Conservation (phyloP, 2,329 filamentous ascomycete species). For the Aspergillus tubingensis region DNA sequence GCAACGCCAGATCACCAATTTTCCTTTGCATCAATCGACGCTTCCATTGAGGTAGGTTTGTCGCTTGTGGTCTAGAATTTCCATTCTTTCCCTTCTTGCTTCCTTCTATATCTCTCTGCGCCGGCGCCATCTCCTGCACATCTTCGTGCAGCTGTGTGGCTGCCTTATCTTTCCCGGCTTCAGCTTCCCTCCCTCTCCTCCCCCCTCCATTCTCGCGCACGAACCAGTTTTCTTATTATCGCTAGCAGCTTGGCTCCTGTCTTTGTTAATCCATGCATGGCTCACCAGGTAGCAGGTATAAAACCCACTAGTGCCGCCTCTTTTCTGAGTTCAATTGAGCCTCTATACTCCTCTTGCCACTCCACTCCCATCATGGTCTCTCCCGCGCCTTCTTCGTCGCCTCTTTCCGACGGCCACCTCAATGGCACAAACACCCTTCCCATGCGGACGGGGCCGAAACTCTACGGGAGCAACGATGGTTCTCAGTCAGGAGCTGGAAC, state of each 20-base stretch:
- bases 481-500: constrained; percentile 41
- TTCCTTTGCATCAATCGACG: background rate
- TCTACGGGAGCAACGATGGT: constrained; percentile 36
- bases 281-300: constrained; percentile 4
- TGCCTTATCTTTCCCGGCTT: constrained; percentile 15
- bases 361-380: constrained; percentile 32
- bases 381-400: constrained; percentile 29
- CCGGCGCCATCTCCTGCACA: background rate
- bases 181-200: background rate
- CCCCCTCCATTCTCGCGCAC: background rate
- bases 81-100: background rate
- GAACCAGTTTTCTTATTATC: background rate
- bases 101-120: constrained; percentile 8
- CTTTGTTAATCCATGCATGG: constrained; percentile 5
- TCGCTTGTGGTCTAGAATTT: constrained; percentile 7
- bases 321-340: constrained; percentile 6
- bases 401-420: constrained; percentile 27
- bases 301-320: constrained; percentile 1
- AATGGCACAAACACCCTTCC: constrained; percentile 33
- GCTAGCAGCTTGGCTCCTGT: background rate
- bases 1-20: background rate
- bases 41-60: constrained; percentile 6
- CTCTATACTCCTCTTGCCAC: background rate
- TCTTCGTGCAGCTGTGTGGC: constrained; percentile 13
- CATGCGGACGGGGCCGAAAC: constrained; percentile 33